Percentiles rank a stretch among this genome's conserved stretches.
phyloP scores from a whole-genome alignment of 805 yeast genomes.

The Tetrapisispora nanseiensis region DNA sequence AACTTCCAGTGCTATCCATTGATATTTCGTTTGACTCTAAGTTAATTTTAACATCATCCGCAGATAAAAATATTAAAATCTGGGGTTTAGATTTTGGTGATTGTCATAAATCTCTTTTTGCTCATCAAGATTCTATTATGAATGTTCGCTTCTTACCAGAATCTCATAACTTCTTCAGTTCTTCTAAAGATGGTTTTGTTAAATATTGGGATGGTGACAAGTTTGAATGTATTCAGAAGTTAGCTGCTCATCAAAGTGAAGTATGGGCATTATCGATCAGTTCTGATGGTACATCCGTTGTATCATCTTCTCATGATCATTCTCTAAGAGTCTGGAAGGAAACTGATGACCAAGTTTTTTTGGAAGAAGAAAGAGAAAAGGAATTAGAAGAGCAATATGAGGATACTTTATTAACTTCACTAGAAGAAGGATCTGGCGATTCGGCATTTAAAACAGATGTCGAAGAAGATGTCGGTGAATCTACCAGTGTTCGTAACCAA shows the following conservation, averaged over 20 bases:
- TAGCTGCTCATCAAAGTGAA: conserved; percentile 82
- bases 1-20: conserved; percentile 84
- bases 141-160: conserved; percentile 72
- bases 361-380: conserved; percentile 93
- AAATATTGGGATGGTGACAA: conserved; percentile 99
- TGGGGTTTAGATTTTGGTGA: conserved; percentile 99
- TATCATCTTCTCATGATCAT: conserved; percentile 86
- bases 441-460: conserved; percentile 33
- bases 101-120: conserved; percentile 93
- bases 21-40: conserved; percentile 88
- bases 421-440: conserved; percentile 47
- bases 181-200: conserved; percentile 78
- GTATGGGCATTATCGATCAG: conserved; percentile 89
- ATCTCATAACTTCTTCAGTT: conserved; percentile 82
- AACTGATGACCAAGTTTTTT: conserved; percentile 88
- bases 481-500: conserved; percentile 62
- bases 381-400: conserved; percentile 92
- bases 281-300: conserved; percentile 56
- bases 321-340: conserved; percentile 89
- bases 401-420: conserved; percentile 58
- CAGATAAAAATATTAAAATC: conserved; percentile 92
- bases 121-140: conserved; percentile 95
- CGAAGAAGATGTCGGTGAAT: conserved; percentile 43
- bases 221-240: conserved; percentile 84
- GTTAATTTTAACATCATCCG: conserved; percentile 82